Conservation (phyloP, 2,329 filamentous ascomycete species). For the Aureobasidium lini region DNA sequence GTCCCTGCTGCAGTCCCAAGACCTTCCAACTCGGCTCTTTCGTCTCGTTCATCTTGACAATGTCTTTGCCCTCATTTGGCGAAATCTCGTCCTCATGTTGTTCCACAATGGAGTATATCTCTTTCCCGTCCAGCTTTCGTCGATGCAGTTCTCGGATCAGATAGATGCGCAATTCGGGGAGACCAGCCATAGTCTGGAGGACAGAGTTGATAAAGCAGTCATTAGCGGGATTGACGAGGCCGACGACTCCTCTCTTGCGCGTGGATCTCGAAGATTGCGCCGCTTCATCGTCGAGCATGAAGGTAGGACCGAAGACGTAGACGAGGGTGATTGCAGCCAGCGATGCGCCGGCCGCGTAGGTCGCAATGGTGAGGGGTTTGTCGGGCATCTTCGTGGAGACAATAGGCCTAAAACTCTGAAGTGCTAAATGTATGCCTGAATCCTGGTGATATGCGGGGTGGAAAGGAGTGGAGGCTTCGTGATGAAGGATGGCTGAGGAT, state of each 20-base stretch:
- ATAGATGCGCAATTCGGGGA: conserved; percentile 83
- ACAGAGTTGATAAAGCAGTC: conserved; percentile 83
- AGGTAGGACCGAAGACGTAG: conserved; percentile 97
- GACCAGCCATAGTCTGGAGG: conserved; percentile 82
- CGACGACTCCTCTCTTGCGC: conserved; percentile 81
- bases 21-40: conserved; percentile 39
- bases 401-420: not conserved
- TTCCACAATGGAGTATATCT: conserved; percentile 54
- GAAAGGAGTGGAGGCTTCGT: conserved; percentile 1
- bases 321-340: conserved; percentile 90
- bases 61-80: conserved; percentile 53
- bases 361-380: conserved; percentile 73
- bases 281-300: conserved; percentile 80
- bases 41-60: conserved; percentile 27
- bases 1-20: conserved; percentile 63
- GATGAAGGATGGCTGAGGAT: not conserved
- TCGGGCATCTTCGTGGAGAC: conserved; percentile 57
- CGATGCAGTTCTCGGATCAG: conserved; percentile 86
- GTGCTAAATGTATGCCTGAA: not conserved
- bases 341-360: conserved; percentile 91
- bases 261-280: conserved; percentile 46
- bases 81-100: conserved; percentile 36
- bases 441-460: not conserved
- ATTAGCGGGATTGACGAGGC: conserved; percentile 83
- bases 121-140: conserved; percentile 67